Conservation (phyloP, 2,329 filamentous ascomycete genomes). For the Penicillium sp. region DNA sequence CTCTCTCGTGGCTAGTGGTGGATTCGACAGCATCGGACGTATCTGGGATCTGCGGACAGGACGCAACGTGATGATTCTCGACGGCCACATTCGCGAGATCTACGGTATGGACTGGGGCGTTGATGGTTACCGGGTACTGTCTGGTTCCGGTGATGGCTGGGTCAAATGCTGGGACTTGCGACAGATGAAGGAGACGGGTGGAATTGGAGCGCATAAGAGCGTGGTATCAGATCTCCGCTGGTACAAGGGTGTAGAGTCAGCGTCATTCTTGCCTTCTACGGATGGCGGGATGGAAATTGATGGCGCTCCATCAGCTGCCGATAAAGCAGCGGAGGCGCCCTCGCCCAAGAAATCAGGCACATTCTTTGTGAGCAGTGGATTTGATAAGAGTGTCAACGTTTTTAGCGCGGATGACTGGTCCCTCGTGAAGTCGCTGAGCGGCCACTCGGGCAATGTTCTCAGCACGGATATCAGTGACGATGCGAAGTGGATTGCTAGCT, state of each 20-base stretch:
- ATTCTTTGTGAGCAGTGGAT: constrained; percentile 86
- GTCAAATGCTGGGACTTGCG: constrained; percentile 97
- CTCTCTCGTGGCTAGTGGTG: constrained; percentile 85
- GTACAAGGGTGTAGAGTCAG: constrained; percentile 83
- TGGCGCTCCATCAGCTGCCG: constrained; percentile 11
- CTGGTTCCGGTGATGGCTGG: constrained; percentile 89
- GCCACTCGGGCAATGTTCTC: constrained; percentile 87
- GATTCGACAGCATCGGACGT: constrained; percentile 87
- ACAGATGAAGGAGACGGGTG: constrained; percentile 77
- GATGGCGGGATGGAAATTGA: constrained; percentile 51
- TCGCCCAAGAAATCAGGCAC: constrained; percentile 83
- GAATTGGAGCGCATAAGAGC: constrained; percentile 85
- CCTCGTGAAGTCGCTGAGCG: constrained; percentile 78
- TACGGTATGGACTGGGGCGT: constrained; percentile 89
- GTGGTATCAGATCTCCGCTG: constrained; percentile 90
- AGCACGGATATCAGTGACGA: constrained; percentile 86
- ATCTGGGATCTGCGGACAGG: constrained; percentile 95
- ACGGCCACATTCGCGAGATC: constrained; percentile 90
- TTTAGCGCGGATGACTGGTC: constrained; percentile 97
- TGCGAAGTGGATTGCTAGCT: constrained; percentile 88
- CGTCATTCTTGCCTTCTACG: constrained; percentile 59
- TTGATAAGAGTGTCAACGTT: constrained; percentile 92
- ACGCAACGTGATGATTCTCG: constrained; percentile 90
- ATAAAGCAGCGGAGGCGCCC: constrained; percentile 28
- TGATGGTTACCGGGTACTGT: constrained; percentile 89